Conservation (phyloP, 164 flowering plant genomes). For the Cinnamomum chago region DNA sequence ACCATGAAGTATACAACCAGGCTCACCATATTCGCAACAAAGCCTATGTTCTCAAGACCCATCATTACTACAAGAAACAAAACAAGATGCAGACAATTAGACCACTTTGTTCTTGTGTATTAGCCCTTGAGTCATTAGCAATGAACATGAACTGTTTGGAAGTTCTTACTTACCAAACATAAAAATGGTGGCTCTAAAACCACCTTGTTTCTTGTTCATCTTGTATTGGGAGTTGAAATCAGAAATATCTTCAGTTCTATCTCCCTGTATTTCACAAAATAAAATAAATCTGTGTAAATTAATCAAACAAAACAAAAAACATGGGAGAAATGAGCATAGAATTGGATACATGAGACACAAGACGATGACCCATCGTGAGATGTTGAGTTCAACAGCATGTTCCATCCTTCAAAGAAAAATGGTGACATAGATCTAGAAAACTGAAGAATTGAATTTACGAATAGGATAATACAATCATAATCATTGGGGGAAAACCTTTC, state of each 20-base stretch:
- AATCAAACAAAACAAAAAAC: background rate
- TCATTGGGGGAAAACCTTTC: no score
- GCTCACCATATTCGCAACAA: constrained; percentile 56
- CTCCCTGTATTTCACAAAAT: background rate
- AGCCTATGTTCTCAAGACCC: constrained; percentile 54
- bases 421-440: no score
- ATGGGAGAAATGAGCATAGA: background rate
- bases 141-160: background rate
- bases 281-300: background rate
- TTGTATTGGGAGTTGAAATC: background rate
- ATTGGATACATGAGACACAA: background rate
- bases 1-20: constrained; percentile 39
- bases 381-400: no score
- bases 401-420: no score
- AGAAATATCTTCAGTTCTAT: no score
- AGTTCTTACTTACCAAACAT: background rate
- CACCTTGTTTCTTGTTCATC: background rate
- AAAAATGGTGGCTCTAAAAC: background rate
- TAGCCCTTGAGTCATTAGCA: background rate
- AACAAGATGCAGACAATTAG: background rate
- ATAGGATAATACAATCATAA: no score
- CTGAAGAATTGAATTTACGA: no score
- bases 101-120: no score
- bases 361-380: background rate
- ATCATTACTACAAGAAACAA: constrained; percentile 24